Conservation (phyloP, 805 yeast species). For the Jamesozyma piceae region DNA sequence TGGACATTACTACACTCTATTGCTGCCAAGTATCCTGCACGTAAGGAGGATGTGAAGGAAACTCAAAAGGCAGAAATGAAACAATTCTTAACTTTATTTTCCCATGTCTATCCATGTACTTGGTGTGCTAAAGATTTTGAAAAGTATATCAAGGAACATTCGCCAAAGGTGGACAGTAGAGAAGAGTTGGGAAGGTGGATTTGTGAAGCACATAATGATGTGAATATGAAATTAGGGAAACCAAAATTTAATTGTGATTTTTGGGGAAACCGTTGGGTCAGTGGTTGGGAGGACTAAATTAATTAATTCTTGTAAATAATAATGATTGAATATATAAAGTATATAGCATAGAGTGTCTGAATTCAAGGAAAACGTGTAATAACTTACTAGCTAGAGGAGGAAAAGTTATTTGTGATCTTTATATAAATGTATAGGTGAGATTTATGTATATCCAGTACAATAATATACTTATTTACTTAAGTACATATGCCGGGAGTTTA, state of each 20-base stretch:
- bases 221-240: slow-evolving; percentile 80
- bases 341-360: no score
- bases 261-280: slow-evolving; percentile 93
- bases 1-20: slow-evolving; percentile 90
- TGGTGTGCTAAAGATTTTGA: slow-evolving; percentile 83
- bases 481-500: no score
- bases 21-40: slow-evolving; percentile 74
- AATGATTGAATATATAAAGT: no score
- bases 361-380: no score
- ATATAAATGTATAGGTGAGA: no score
- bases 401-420: no score
- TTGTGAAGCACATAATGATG: slow-evolving; percentile 91
- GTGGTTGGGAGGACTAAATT: slow-evolving; percentile 64
- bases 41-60: slow-evolving; percentile 40
- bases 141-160: slow-evolving; percentile 43
- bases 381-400: no score
- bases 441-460: no score
- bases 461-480: no score
- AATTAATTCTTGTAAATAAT: not conserved
- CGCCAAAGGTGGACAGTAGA: slow-evolving; percentile 52
- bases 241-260: slow-evolving; percentile 75
- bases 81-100: slow-evolving; percentile 59
- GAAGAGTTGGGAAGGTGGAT: slow-evolving; percentile 85
- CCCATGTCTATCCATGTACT: slow-evolving; percentile 87
- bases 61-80: slow-evolving; percentile 63